A percentile compares a stretch with the other conserved stretches of the same genome.
These are phyloP conservation scores for Trichoderma polysporum DNA, from an alignment of 2,329 filamentous ascomycete genomes.

Conservation along the genomic window DNA sequence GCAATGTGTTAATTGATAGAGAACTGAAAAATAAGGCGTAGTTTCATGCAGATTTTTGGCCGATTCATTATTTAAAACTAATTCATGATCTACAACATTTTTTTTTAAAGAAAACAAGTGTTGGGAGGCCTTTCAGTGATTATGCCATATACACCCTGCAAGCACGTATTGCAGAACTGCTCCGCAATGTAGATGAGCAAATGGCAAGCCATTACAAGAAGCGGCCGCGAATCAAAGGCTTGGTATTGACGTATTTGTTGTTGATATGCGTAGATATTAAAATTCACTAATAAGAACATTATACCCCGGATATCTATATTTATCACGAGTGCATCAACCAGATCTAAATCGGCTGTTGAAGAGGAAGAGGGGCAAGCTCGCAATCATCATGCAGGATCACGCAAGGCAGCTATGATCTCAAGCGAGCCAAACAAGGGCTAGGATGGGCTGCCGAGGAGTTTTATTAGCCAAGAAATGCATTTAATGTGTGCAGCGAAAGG, in stretches of 20 bases:
- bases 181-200: neutral
- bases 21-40: too few species aligned
- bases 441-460: neutral
- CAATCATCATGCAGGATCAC: conserved; percentile 32
- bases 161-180: neutral
- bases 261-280: neutral
- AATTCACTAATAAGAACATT: neutral
- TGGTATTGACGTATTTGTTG: neutral
- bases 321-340: neutral
- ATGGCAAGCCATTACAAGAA: neutral
- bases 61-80: neutral
- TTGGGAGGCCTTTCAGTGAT: neutral
- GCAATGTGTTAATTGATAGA: too few species aligned
- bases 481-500: neutral
- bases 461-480: neutral
- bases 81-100: neutral
- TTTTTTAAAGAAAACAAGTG: neutral
- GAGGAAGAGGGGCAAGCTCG: conserved; percentile 25
- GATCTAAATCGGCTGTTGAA: neutral
- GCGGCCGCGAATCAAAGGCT: neutral
- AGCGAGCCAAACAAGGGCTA: neutral
- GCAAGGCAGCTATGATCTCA: conserved; percentile 2
- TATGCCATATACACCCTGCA: neutral
- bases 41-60: neutral
- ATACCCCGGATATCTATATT: neutral